phyloP scores from a whole-genome alignment of 148 eudicot species.

The Rhododendron ovatum region DNA sequence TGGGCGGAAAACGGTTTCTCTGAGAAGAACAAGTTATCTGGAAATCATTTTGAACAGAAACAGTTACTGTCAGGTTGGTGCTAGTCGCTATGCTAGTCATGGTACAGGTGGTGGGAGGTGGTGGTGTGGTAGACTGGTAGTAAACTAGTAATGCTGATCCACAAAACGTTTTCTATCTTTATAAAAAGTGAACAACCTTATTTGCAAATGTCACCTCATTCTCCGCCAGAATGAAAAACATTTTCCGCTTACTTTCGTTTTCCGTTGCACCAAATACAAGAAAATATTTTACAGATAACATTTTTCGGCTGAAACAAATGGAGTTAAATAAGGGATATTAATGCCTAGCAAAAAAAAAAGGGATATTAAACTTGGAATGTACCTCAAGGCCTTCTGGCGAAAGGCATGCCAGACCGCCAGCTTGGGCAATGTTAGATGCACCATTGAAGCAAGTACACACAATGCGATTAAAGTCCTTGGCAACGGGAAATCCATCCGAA shows the following conservation, averaged over 20 bases:
- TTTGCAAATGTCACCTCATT: background rate
- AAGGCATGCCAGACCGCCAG: slow-evolving; percentile 82
- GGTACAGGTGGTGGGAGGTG: background rate
- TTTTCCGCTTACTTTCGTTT: background rate
- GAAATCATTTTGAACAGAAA: background rate
- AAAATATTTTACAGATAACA: background rate
- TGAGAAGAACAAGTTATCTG: background rate
- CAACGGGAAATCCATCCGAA: slow-evolving; percentile 60
- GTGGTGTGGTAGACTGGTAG: background rate
- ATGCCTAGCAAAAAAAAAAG: background rate
- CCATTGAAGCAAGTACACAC: slow-evolving; percentile 53
- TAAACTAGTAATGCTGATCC: background rate
- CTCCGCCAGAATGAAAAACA: background rate
- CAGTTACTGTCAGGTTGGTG: background rate
- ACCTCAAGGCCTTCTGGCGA: slow-evolving; percentile 62
- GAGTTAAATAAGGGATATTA: background rate
- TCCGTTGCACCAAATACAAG: background rate
- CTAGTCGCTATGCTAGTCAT: background rate
- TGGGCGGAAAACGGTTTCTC: background rate
- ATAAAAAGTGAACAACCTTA: background rate
- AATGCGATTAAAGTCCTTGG: slow-evolving; percentile 43
- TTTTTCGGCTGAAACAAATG: background rate
- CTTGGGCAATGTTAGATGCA: slow-evolving; percentile 39
- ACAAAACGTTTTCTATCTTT: background rate
- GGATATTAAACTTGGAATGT: slow-evolving; percentile 1